Base-by-base conservation (phyloP, 164 flowering plant species). In the Umbellularia californica region DNA sequence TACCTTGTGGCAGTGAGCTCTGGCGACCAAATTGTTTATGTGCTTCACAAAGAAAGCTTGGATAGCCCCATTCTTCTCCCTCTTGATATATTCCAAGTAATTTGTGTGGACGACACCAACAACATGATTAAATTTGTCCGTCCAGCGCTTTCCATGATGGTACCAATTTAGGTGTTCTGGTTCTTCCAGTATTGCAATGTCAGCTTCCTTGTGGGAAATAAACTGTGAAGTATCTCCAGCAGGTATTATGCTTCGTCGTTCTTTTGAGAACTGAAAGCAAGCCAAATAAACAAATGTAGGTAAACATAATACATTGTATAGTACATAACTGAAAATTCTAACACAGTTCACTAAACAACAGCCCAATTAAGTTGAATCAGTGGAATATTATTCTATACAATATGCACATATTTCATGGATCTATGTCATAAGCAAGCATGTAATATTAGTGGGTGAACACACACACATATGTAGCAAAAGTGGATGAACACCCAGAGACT, bases 81-180 rank as follows among this genome's bases (percentile, higher is more conserved):
- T 86, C 84, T 90, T 91, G 77, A 91, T 89, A 74, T 91, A 91
- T 74, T 91, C 95, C 60, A 91, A 72, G 78, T 91, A 91, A 77
- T 91, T 91, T 50, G 95, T 91, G 80, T 91, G 95, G 68, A 91
- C 93, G 72, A 91, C 70, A 35, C 95, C 95, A 70, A 91, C 90
- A 68, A 91, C 95, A 80, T 88, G 90, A 79, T 87, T 88, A 74
- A 91, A 91, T 72, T 91, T 91, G 80, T 89, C 93, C 64, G 90
- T 91, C 95, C 95, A 91, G 70, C 95, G 88, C 76, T 66, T 86
- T 24, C 95, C 95, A 82, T 91, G 95, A 82, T 91, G 90, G 70
- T 91, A 91, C 95, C 95, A 91, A 74, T 88, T 91, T 30, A 91
- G 79, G 60, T 91, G 93, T 76, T 91, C 95, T 63, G 95, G 95